Conservation (phyloP, 257 asterid species). For the Knoxia roxburghii region DNA sequence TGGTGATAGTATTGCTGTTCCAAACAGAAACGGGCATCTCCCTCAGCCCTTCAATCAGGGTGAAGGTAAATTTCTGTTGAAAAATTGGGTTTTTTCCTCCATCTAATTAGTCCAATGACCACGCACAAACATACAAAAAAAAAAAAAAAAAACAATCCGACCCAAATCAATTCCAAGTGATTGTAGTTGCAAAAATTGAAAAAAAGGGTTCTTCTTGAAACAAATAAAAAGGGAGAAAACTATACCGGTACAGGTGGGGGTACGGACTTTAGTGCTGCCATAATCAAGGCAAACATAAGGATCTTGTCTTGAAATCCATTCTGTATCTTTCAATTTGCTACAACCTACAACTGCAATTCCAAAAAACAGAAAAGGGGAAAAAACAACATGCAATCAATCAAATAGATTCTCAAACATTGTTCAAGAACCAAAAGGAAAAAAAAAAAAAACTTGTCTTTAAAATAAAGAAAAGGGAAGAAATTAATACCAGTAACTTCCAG, state of each 20-base stretch:
- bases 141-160: neutral
- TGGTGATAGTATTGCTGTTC: slow-evolving; percentile 82
- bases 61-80: slow-evolving; percentile 86
- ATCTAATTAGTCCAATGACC: slow-evolving; percentile 30
- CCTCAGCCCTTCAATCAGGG: slow-evolving; percentile 76
- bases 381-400: neutral
- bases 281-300: slow-evolving; percentile 88
- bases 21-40: slow-evolving; percentile 64
- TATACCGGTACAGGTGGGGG: slow-evolving; percentile 91
- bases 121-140: neutral
- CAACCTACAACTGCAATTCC: slow-evolving; percentile 62
- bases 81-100: slow-evolving; percentile 93
- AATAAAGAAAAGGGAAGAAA: neutral
- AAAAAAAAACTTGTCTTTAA: neutral
- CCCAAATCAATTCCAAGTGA: neutral
- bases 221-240: neutral
- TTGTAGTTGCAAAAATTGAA: neutral
- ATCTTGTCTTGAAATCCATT: slow-evolving; percentile 96
- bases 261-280: slow-evolving; percentile 61
- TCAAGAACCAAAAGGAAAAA: neutral
- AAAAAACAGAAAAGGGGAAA: no score
- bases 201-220: neutral
- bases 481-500: slow-evolving; percentile 77
- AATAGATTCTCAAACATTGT: neutral
- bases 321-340: slow-evolving; percentile 67